A percentile compares a stretch with the other conserved stretches of the same genome.
phyloP scores from a whole-genome alignment of 2,329 filamentous ascomycete species.

The Colletotrichum costaricense region DNA sequence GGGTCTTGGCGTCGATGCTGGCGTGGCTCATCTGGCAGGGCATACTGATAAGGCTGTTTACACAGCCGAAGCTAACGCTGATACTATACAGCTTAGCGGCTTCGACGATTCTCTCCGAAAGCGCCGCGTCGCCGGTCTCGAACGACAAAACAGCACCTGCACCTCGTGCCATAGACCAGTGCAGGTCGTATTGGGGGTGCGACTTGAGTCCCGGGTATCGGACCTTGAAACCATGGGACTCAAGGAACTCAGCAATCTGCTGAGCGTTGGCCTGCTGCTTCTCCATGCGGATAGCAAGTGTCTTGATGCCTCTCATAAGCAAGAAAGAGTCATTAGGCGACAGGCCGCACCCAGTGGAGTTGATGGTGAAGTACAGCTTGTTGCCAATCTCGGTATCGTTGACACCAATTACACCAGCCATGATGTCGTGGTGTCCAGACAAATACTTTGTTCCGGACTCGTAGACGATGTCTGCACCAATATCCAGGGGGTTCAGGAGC shows the following conservation, averaged over 20 bases:
- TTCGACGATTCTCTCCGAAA: constrained; percentile 95
- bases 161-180: constrained; percentile 94
- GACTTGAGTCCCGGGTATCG: constrained; percentile 94
- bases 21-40: constrained; percentile 99
- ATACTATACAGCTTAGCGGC: constrained; percentile 93
- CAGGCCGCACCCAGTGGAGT: constrained; percentile 92
- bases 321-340: constrained; percentile 97
- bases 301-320: constrained; percentile 95
- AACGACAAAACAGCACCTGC: constrained; percentile 95
- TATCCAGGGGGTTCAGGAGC: constrained; percentile 91
- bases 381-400: constrained; percentile 87
- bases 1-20: constrained; percentile 95
- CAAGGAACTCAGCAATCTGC: constrained; percentile 90
- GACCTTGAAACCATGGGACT: constrained; percentile 91
- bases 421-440: constrained; percentile 97
- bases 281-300: constrained; percentile 96
- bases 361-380: constrained; percentile 96
- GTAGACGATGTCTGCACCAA: constrained; percentile 96
- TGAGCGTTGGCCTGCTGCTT: constrained; percentile 96
- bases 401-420: constrained; percentile 95
- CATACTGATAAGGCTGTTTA: constrained; percentile 99
- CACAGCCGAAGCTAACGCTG: constrained; percentile 96
- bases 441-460: constrained; percentile 98
- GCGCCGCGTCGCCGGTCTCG: constrained; percentile 86
- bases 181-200: constrained; percentile 95